A percentile compares a stretch with the other conserved stretches of the same genome.
Conservation (phyloP, 225 moss, liverwort and hornwort genomes). For the Polytrichum formosum region DNA sequence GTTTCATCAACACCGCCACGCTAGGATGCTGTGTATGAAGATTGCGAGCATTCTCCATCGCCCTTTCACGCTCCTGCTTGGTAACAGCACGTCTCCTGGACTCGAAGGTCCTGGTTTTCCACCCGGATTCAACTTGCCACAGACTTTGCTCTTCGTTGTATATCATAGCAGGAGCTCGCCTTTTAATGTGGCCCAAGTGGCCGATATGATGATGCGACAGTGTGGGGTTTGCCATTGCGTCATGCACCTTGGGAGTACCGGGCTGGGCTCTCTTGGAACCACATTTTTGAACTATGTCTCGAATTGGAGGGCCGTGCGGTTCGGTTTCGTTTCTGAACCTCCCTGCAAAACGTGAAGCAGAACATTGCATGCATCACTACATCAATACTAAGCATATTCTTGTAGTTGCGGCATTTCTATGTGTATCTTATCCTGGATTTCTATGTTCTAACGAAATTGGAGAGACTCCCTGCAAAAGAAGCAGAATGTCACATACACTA, state of each 20-base stretch:
- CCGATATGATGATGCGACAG: neutral
- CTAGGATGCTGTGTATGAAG: constrained; percentile 14
- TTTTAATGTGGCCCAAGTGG: neutral
- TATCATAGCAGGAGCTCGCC: neutral
- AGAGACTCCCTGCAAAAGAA: too few species aligned
- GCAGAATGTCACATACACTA: too few species aligned
- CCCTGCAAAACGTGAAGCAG: too few species aligned
- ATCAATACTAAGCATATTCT: too few species aligned
- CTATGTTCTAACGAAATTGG: too few species aligned
- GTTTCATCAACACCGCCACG: constrained; percentile 30
- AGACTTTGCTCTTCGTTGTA: neutral
- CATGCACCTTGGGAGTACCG: neutral
- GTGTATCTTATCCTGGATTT: too few species aligned
- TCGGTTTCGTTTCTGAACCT: neutral
- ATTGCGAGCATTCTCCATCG: constrained; percentile 9
- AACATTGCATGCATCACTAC: too few species aligned
- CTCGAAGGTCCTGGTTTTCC: constrained; percentile 7
- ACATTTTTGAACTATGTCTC: constrained; percentile 7
- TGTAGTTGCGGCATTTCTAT: too few species aligned
- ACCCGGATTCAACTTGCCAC: constrained; percentile 2
- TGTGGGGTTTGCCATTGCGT: neutral
- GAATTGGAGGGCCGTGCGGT: constrained; percentile 10
- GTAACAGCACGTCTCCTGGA: constrained; percentile 34
- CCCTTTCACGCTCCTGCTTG: constrained; percentile 19
- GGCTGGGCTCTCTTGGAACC: neutral